These are phyloP conservation scores for Solanum chilense DNA, from an alignment of 257 asterid species.

Conservation along the genomic window DNA sequence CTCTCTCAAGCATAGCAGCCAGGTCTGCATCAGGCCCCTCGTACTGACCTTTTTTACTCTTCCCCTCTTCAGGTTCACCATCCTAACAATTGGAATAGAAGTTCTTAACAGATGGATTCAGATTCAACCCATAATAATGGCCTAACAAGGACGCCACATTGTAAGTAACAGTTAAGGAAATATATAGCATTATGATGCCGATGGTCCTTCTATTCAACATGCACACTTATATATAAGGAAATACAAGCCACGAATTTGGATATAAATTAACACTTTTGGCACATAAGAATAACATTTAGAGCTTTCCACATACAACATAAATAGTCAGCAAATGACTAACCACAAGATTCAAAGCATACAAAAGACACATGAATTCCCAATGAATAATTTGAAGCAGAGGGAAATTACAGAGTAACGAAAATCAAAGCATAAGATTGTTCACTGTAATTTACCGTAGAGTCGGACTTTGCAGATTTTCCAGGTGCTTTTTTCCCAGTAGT, in stretches of 20 bases:
- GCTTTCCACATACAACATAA: not conserved
- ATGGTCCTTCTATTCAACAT: not conserved
- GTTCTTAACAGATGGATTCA: not conserved
- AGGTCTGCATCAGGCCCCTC: slow-evolving; percentile 97
- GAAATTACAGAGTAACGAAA: not conserved
- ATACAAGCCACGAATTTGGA: not conserved
- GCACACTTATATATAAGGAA: not conserved
- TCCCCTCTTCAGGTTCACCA: slow-evolving; percentile 88
- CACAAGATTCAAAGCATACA: not conserved
- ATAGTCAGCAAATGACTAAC: not conserved
- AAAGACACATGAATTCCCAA: not conserved
- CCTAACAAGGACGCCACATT: not conserved
- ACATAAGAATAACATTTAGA: not conserved
- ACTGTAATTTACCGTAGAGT: slow-evolving; percentile 48
- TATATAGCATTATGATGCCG: not conserved
- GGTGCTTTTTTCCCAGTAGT: slow-evolving; percentile 65
- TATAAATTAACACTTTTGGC: not conserved
- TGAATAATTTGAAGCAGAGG: not conserved
- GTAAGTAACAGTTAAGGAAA: not conserved
- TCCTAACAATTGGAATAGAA: slow-evolving; percentile 24
- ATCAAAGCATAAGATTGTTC: not conserved
- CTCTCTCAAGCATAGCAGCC: slow-evolving; percentile 99
- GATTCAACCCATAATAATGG: not conserved
- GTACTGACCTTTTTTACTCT: slow-evolving; percentile 66
- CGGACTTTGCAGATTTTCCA: slow-evolving; percentile 57